Evolutionary conservation across 176 grass and related monocot genomes (phyloP).

Genomic region (Poa pratensis): DNA sequence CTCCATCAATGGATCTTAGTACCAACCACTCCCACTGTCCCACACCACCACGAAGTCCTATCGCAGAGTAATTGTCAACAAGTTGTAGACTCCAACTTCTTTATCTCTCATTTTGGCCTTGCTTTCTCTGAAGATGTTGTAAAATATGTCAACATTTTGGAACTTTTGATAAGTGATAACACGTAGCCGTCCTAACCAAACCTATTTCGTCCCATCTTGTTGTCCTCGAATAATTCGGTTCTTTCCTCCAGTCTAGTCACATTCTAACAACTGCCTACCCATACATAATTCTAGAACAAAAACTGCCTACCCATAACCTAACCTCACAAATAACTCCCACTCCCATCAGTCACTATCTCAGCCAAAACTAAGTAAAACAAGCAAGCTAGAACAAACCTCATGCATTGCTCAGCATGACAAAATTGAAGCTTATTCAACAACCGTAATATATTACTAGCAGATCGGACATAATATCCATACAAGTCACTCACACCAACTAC

Average conservation of each 20-base stretch:
- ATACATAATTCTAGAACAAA: not conserved
- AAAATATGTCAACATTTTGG: not conserved
- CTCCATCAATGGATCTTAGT: not conserved
- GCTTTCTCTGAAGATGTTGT: conserved; percentile 9
- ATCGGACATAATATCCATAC: conserved; percentile 1
- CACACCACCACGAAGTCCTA: not conserved
- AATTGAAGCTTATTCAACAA: not conserved
- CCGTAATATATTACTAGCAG: not conserved
- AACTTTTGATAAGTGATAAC: conserved; percentile 12
- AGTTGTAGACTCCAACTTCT: not conserved
- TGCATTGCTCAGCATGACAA: conserved; percentile 41
- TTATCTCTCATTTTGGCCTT: not conserved
- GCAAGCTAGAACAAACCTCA: not conserved
- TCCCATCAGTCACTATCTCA: not conserved
- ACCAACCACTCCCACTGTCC: not conserved
- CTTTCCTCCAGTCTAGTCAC: not conserved
- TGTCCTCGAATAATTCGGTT: conserved; percentile 4
- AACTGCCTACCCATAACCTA: conserved; percentile 4
- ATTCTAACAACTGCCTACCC: not conserved
- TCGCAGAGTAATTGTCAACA: not conserved
- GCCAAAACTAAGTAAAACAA: not conserved
- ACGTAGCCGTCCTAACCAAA: conserved; percentile 20
- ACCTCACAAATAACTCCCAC: conserved; percentile 15
- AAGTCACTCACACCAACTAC: conserved; percentile 27
- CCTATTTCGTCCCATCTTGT: not conserved